These are phyloP conservation scores for Eimeria zaria DNA, from an alignment of 169 alveolate genomes.

Conservation along the genomic window DNA sequence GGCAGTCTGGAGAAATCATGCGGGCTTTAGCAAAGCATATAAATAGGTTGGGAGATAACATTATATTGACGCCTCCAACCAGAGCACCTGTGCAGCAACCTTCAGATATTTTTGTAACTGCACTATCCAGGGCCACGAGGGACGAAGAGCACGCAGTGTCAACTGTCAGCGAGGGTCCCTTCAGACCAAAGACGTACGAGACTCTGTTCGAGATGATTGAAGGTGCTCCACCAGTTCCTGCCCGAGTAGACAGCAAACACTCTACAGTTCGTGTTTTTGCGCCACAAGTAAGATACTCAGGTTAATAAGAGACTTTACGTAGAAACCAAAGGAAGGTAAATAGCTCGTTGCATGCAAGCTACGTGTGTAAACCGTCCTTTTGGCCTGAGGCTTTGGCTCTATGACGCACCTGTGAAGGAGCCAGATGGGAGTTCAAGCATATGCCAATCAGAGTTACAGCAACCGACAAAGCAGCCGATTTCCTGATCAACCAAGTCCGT, in stretches of 20 bases:
- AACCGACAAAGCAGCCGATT: constrained; percentile 88
- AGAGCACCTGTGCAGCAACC: constrained; percentile 89
- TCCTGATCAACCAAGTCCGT: constrained; percentile 77
- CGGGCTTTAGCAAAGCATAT: constrained; percentile 89
- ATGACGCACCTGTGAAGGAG: constrained; percentile 75
- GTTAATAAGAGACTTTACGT: too few relatives aligned
- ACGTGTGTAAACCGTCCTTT: background rate
- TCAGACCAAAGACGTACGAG: constrained; percentile 90
- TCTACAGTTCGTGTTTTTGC: background rate
- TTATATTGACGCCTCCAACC: constrained; percentile 90
- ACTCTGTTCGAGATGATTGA: constrained; percentile 90
- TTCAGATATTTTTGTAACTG: constrained; percentile 84
- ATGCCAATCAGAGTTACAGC: constrained; percentile 89
- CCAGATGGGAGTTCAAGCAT: constrained; percentile 81
- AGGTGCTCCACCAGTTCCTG: constrained; percentile 85
- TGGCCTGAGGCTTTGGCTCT: background rate
- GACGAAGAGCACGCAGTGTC: constrained; percentile 93
- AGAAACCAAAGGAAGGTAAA: background rate
- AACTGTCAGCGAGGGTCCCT: constrained; percentile 91
- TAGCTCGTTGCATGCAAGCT: background rate
- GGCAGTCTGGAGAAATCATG: constrained; percentile 88
- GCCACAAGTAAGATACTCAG: too few relatives aligned
- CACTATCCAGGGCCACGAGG: constrained; percentile 90
- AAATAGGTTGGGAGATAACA: constrained; percentile 90
- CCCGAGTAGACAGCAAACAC: background rate